phyloP scores from a whole-genome alignment of 2,329 filamentous ascomycete genomes.

The Colletotrichum sp. region DNA sequence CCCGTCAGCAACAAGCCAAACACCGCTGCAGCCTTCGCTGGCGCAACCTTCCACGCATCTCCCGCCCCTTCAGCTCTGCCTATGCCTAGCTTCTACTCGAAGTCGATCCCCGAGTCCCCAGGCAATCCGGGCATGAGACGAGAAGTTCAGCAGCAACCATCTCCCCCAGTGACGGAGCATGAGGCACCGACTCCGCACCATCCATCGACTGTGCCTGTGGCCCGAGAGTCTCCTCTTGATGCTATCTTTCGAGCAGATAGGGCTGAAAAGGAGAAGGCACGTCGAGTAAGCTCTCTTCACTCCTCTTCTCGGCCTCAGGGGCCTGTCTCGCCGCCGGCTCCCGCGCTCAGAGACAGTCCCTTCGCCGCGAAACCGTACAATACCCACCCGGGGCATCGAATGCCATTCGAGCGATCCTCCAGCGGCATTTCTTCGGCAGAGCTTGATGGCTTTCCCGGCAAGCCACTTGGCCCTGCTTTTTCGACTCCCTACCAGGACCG shows the following conservation, averaged over 20 bases:
- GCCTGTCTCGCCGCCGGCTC: conserved; percentile 58
- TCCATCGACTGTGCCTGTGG: conserved; percentile 31
- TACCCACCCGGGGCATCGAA: conserved; percentile 13
- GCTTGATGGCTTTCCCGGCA: conserved; percentile 63
- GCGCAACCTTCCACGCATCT: conserved; percentile 93
- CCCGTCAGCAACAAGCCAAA: conserved; percentile 47
- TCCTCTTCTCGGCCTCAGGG: conserved; percentile 41
- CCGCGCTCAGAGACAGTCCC: conserved; percentile 36
- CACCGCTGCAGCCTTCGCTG: conserved; percentile 75
- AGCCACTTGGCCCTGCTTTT: conserved; percentile 68
- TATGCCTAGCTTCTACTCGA: conserved; percentile 85
- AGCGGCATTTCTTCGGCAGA: conserved; percentile 70
- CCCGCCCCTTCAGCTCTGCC: conserved; percentile 90
- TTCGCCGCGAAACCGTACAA: conserved; percentile 8
- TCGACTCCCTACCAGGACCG: conserved; percentile 69
- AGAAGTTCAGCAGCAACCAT: conserved; percentile 48
- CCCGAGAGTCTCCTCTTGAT: conserved; percentile 79
- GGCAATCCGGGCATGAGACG: conserved; percentile 29
- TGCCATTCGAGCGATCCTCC: conserved; percentile 23
- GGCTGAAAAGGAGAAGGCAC: conserved; percentile 72
- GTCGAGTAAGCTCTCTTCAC: conserved; percentile 56
- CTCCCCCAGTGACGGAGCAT: conserved; percentile 57
- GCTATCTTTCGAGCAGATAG: conserved; percentile 89
- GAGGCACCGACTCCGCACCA: conserved; percentile 52
- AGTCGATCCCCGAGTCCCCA: conserved; percentile 72